Base-by-base conservation (phyloP, 805 yeast genomes). In the Metschnikowia shivogae region DNA sequence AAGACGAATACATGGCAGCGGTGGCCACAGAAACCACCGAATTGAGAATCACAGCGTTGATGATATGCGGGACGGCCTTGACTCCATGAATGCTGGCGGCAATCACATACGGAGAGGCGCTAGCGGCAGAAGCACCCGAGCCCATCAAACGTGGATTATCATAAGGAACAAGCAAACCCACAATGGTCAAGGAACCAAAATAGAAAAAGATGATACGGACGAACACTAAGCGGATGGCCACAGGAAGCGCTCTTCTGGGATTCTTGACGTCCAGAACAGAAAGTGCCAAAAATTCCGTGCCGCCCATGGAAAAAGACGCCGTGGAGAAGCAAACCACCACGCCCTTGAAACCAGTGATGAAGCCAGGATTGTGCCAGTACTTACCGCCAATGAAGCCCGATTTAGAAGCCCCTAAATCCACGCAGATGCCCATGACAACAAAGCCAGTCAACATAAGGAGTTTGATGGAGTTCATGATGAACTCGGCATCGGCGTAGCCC, bases 401-500 rank as follows among this genome's bases (percentile, higher is more conserved):
- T 7, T 39, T 10, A 19, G 60, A 53, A 3, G 62, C 63, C 51
- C 75, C 74, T 46, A 62, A 61, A 46, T 69, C 63, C 24, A 70
- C 58, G 29, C 65, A 63, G 45, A 70, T 63, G 35, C 73, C 71
- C 69, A 65, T 67, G 42, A 70, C 58, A 34, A 70, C 60, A 46
- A 70, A 70, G 3, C 74, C 76, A n/a, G 62, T 56, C 45, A 70
- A 56, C 71, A 65, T 66, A 42, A 62, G 38, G 28, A 70, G 55
- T 53, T 70, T 70, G 42, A 63, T 57, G 19, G 63, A 52, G 45
- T 71, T 72, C 57, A 70, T 59, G 34, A 65, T 38, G 33, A 70
- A 69, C 52, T 70, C 76, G 39, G 71, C 74, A 53, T 68, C 72
- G 42, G 73, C 77, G 47, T 68, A 74, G 43, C 77, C 79, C 46